These are phyloP conservation scores for Endocalyx cinctus DNA, from an alignment of 2,329 filamentous ascomycete genomes.

Conservation along the genomic window DNA sequence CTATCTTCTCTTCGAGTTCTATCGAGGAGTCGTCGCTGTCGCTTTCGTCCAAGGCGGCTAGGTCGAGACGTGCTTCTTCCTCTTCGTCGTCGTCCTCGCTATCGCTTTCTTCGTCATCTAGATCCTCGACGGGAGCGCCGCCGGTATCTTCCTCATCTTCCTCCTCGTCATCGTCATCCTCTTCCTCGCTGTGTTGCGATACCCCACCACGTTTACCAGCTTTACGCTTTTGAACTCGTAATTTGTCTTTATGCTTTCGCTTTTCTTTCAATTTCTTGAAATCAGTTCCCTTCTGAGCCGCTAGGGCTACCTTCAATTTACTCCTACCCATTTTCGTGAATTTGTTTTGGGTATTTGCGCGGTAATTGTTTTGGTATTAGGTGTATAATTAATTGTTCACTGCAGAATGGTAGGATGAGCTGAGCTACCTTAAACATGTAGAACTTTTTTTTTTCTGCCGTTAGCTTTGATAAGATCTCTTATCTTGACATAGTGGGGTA, in stretches of 20 bases:
- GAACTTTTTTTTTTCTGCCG: conserved; percentile 20
- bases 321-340: conserved; percentile 21
- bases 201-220: conserved; percentile 13
- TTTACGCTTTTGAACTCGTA: conserved; percentile 14
- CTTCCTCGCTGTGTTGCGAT: conserved; percentile 6
- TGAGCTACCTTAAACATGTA: too few species aligned
- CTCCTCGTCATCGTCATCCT: conserved; percentile 13
- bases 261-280: conserved; percentile 23
- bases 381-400: conserved; percentile 1
- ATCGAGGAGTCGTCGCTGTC: conserved; percentile 65
- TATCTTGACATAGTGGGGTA: too few species aligned
- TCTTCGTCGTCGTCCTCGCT: conserved; percentile 26
- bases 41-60: conserved; percentile 55
- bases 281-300: conserved; percentile 24
- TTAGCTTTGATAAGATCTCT: too few species aligned
- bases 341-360: too few species aligned
- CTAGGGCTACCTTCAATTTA: conserved; percentile 23
- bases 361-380: conserved; percentile 1
- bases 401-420: conserved; percentile 14
- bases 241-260: conserved; percentile 22
- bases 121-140: conserved; percentile 19
- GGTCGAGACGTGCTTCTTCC: conserved; percentile 39
- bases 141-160: conserved; percentile 19
- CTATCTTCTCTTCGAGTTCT: conserved; percentile 70
- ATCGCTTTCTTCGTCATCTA: conserved; percentile 20